Evolutionary conservation across 352 stramenopile genomes (phyloP).

Genomic region (Pythium oligandrum): DNA sequence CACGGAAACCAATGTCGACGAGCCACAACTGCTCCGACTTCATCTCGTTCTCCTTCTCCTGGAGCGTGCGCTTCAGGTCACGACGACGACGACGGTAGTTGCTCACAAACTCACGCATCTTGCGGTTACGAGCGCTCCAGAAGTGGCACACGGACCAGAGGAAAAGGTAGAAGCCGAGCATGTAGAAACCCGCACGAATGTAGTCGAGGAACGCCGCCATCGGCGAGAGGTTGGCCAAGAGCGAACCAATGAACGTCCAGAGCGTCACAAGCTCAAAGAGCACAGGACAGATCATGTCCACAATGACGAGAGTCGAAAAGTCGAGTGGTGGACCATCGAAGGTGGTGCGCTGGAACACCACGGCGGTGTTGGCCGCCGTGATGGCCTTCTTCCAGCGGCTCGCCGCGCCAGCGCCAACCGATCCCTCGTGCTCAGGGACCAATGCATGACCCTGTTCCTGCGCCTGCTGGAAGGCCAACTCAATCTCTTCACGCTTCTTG

Average conservation of each 20-base stretch:
- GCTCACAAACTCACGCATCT: slow-evolving; percentile 86
- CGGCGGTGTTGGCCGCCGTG: slow-evolving; percentile 53
- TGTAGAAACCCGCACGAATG: slow-evolving; percentile 78
- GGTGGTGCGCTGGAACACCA: slow-evolving; percentile 70
- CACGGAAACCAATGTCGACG: slow-evolving; percentile 78
- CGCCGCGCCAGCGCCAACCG: slow-evolving; percentile 19
- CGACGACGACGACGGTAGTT: slow-evolving; percentile 79
- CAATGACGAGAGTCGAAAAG: slow-evolving; percentile 81
- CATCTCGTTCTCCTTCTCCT: slow-evolving; percentile 77
- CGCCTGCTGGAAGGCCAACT: slow-evolving; percentile 50
- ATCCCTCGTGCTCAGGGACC: slow-evolving; percentile 13
- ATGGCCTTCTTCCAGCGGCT: slow-evolving; percentile 73
- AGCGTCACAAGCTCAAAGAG: slow-evolving; percentile 79
- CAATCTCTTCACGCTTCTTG: slow-evolving; percentile 52
- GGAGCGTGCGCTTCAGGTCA: slow-evolving; percentile 64
- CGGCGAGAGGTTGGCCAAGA: slow-evolving; percentile 61
- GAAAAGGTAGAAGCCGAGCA: slow-evolving; percentile 59
- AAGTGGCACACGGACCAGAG: slow-evolving; percentile 85
- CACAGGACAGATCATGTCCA: slow-evolving; percentile 78
- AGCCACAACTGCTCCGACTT: slow-evolving; percentile 81
- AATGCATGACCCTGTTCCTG: slow-evolving; percentile 25
- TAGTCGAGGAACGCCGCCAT: slow-evolving; percentile 79
- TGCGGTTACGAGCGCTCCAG: slow-evolving; percentile 76
- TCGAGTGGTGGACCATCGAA: slow-evolving; percentile 79
- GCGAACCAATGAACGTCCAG: slow-evolving; percentile 50